phyloP scores from a whole-genome alignment of 2,329 filamentous ascomycete species.

The Fusarium lyarnte region DNA sequence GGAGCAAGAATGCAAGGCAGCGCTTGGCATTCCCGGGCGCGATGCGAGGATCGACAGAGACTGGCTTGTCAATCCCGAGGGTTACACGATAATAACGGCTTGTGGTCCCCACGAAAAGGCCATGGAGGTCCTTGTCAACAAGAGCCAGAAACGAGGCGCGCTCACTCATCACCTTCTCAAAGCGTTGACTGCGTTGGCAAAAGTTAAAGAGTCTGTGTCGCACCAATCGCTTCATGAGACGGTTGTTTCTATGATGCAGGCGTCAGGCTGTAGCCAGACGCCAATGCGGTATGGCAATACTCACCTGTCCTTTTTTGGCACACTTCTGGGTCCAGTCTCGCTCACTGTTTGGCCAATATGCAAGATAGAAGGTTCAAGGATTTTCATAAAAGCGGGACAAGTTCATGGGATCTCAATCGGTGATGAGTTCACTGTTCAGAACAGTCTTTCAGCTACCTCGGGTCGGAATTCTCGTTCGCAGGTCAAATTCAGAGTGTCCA shows the following conservation, averaged over 20 bases:
- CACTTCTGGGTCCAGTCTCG: accelerated
- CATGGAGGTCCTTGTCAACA: not conserved
- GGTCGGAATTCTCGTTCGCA: accelerated
- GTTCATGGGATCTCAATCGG: not conserved
- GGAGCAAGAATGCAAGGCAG: accelerated
- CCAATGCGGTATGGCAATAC: not conserved
- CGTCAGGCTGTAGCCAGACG: accelerated
- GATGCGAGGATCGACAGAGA: accelerated
- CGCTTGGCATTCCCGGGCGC: accelerated
- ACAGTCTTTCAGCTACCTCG: accelerated
- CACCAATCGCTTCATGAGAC: not conserved
- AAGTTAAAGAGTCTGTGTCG: not conserved
- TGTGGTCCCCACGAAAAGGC: not conserved
- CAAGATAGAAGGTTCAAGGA: not conserved
- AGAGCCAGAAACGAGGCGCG: not conserved
- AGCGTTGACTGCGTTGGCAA: accelerated
- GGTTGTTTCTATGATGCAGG: not conserved
- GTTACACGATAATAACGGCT: accelerated
- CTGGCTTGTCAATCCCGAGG: not conserved
- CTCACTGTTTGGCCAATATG: accelerated
- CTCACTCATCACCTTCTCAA: not conserved
- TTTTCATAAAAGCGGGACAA: not conserved
- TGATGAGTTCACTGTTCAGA: not conserved
- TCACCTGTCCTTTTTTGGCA: not conserved
- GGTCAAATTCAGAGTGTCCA: not conserved